Evolutionary conservation across 495 filamentous ascomycete species (phyloP).

Genomic region (Daldinia vernicosa): DNA sequence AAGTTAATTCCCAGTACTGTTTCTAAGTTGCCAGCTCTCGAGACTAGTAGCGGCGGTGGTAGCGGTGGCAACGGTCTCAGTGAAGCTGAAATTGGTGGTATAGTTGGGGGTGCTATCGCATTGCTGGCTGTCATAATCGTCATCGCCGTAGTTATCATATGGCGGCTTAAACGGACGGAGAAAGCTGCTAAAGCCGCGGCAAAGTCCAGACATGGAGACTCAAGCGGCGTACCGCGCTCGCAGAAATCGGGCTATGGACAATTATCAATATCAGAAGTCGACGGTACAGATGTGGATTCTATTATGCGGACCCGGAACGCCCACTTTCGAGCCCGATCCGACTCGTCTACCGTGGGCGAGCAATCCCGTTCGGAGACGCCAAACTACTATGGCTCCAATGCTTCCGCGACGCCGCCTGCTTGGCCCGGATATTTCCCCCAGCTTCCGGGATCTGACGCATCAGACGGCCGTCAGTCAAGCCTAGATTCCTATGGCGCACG

Average conservation of each 20-base stretch:
- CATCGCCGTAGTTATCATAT: conserved; percentile 51
- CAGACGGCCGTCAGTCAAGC: conserved; percentile 46
- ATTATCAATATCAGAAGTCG: conserved; percentile 40
- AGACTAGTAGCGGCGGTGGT: conserved; percentile 24
- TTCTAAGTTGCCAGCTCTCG: conserved; percentile 47
- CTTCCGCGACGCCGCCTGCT: conserved; percentile 32
- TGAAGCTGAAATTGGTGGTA: conserved; percentile 51
- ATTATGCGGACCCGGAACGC: conserved; percentile 13
- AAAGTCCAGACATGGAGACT: conserved; percentile 46
- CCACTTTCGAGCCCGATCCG: conserved; percentile 23
- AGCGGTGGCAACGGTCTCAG: conserved; percentile 42
- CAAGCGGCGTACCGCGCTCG: conserved; percentile 40
- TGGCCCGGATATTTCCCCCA: conserved; percentile 22
- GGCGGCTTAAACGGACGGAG: conserved; percentile 49
- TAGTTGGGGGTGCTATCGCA: conserved; percentile 54
- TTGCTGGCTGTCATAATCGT: conserved; percentile 50
- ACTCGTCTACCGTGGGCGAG: conserved; percentile 26
- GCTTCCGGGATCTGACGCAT: conserved; percentile 16
- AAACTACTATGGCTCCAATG: conserved; percentile 32
- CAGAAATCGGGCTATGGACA: conserved; percentile 39
- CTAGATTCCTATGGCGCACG: conserved; percentile 42
- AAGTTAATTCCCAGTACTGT: conserved; percentile 54
- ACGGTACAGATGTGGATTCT: conserved; percentile 32
- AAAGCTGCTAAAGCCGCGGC: conserved; percentile 34
- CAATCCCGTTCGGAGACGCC: conserved; percentile 40